Conservation (phyloP, 495 filamentous ascomycete genomes). For the Durotheca rogersii region DNA sequence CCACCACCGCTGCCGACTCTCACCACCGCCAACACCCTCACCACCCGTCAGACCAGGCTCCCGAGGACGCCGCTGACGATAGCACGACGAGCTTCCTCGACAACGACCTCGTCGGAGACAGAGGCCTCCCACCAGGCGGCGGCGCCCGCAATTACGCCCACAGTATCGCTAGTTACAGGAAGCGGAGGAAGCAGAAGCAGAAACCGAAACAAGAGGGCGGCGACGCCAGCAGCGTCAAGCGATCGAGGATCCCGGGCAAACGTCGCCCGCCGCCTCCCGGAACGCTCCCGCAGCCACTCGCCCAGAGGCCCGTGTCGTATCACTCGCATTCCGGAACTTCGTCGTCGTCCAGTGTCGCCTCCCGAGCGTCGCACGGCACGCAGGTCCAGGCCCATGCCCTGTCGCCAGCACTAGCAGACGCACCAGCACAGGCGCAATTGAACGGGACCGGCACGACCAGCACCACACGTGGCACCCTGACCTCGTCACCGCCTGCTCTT, state of each 20-base stretch:
- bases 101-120: conserved; percentile 19
- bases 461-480: conserved; percentile 12
- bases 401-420: conserved; percentile 8
- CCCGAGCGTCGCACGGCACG: conserved; percentile 29
- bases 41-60: conserved; percentile 1
- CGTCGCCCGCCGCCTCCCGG: conserved; percentile 31
- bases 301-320: conserved; percentile 26
- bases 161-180: neutral
- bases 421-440: conserved; percentile 4
- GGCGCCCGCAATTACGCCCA: neutral
- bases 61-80: conserved; percentile 1
- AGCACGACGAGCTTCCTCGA: neutral
- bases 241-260: conserved; percentile 34
- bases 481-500: conserved; percentile 27
- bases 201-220: conserved; percentile 41
- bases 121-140: neutral
- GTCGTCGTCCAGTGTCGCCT: conserved; percentile 25
- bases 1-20: too few species aligned
- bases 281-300: conserved; percentile 23
- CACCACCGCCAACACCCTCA: conserved; percentile 1
- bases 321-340: conserved; percentile 25
- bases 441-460: neutral
- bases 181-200: conserved; percentile 15
- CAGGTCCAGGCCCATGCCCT: conserved; percentile 6
- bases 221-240: conserved; percentile 29